phyloP scores from a whole-genome alignment of 306 rosid species.

The Quercus bicolor region DNA sequence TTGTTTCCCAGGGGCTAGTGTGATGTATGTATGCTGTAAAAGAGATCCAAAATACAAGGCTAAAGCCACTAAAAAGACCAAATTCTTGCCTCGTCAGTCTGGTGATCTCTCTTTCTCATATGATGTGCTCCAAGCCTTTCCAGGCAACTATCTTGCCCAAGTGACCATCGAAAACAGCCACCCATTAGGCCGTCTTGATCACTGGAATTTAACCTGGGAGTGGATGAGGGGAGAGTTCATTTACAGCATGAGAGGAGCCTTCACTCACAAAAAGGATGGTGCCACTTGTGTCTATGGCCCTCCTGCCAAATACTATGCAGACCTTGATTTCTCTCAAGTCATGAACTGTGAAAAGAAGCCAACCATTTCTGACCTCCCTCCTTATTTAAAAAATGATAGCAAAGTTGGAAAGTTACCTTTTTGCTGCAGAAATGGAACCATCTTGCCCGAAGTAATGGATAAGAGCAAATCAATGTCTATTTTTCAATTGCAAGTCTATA shows the following conservation, averaged over 20 bases:
- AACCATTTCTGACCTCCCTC: conserved; percentile 59
- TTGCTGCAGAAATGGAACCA: conserved; percentile 75
- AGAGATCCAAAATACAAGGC: conserved; percentile 64
- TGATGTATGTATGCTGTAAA: conserved; percentile 69
- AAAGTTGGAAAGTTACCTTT: conserved; percentile 64
- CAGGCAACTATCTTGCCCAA: conserved; percentile 55
- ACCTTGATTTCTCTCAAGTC: conserved; percentile 65
- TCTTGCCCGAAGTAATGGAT: conserved; percentile 61
- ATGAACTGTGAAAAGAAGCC: conserved; percentile 65
- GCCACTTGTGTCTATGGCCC: conserved; percentile 58
- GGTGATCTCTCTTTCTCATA: conserved; percentile 71
- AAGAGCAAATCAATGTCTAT: conserved; percentile 45
- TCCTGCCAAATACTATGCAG: conserved; percentile 42
- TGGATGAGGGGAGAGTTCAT: conserved; percentile 88
- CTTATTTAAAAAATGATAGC: conserved; percentile 44
- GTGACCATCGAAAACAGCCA: conserved; percentile 65
- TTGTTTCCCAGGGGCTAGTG: conserved; percentile 29
- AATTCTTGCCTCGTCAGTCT: conserved; percentile 47
- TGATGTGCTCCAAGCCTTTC: conserved; percentile 56
- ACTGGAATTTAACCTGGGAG: conserved; percentile 87
- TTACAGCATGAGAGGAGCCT: conserved; percentile 62
- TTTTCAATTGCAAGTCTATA: conserved; percentile 69
- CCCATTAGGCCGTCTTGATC: conserved; percentile 81
- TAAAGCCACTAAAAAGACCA: conserved; percentile 25
- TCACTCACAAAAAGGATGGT: conserved; percentile 43